A percentile compares a stretch with the other conserved stretches of the same genome.
phyloP scores from a whole-genome alignment of 2,329 filamentous ascomycete genomes.

The Ophiostoma piceae region DNA sequence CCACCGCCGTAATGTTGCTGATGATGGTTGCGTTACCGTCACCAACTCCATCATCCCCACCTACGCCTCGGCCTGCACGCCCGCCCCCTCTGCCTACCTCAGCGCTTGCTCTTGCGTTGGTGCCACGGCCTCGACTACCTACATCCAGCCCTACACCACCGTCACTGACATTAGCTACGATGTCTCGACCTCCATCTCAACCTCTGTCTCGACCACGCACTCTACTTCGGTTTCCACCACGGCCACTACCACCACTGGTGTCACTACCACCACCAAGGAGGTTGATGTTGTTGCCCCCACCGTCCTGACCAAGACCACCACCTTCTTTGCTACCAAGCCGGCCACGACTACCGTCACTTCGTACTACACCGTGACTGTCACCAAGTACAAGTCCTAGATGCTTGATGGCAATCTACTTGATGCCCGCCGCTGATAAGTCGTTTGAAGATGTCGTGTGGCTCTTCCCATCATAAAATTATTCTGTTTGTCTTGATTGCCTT shows the following conservation, averaged over 20 bases:
- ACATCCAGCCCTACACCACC: conserved; percentile 5
- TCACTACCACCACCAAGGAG: not conserved
- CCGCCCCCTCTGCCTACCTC: not conserved
- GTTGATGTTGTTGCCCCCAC: not conserved
- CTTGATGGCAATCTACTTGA: not conserved
- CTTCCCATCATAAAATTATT: not conserved
- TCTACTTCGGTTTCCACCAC: not conserved
- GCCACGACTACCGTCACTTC: not conserved
- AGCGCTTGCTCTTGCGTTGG: conserved; percentile 18
- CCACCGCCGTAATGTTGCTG: not conserved
- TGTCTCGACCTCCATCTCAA: not conserved
- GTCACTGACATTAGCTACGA: not conserved
- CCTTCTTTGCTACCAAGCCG: not conserved
- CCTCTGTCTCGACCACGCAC: not conserved
- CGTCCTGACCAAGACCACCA: not conserved
- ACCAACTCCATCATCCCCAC: conserved; percentile 1
- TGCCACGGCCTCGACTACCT: not conserved
- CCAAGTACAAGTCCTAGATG: not conserved
- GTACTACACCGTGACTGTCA: not conserved
- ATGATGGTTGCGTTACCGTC: not conserved
- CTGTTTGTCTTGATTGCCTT: not conserved
- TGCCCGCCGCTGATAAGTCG: no score
- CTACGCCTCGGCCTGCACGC: conserved; percentile 15
- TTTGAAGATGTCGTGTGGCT: not conserved
- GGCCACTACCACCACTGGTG: not conserved